Percentiles rank a stretch among this genome's conserved stretches.
Evolutionary conservation across 441 rosid genomes (phyloP).

Genomic region (Croton laevigatus): DNA sequence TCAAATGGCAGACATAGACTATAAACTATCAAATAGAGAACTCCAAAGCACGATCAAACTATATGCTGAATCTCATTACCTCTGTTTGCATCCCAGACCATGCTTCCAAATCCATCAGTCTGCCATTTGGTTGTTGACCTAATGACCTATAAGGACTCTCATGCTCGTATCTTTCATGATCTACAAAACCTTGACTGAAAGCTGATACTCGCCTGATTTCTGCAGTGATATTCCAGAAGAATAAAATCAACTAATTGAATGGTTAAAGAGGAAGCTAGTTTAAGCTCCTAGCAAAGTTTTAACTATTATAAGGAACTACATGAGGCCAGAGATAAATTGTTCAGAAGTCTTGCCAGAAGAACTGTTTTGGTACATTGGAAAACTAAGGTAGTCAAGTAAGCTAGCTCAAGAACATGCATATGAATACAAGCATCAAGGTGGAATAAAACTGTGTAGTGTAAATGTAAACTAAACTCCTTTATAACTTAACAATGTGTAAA

Average conservation of each 20-base stretch:
- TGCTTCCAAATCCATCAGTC: conserved; percentile 67
- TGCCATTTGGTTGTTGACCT: conserved; percentile 64
- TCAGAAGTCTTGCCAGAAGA: background rate
- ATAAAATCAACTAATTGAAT: conserved; percentile 6
- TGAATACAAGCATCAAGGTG: background rate
- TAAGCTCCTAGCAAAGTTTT: background rate
- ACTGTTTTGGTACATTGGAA: background rate
- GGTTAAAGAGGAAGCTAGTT: background rate
- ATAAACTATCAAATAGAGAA: background rate
- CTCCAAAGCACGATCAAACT: conserved; percentile 13
- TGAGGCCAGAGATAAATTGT: background rate
- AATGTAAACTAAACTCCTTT: background rate
- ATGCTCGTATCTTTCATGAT: conserved; percentile 73
- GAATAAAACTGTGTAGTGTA: background rate
- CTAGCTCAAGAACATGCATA: background rate
- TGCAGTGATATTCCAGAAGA: conserved; percentile 33
- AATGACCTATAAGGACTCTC: conserved; percentile 85
- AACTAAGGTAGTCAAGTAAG: background rate
- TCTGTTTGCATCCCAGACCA: conserved; percentile 84
- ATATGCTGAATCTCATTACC: conserved; percentile 39
- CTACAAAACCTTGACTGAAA: conserved; percentile 48
- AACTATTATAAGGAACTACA: background rate
- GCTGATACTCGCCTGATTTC: conserved; percentile 74
- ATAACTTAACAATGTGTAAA: background rate
- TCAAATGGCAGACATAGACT: background rate